A percentile compares a stretch with the other conserved stretches of the same genome.
These are phyloP conservation scores for Erythrophleum fordii DNA, from an alignment of 306 rosid species.

Conservation along the genomic window DNA sequence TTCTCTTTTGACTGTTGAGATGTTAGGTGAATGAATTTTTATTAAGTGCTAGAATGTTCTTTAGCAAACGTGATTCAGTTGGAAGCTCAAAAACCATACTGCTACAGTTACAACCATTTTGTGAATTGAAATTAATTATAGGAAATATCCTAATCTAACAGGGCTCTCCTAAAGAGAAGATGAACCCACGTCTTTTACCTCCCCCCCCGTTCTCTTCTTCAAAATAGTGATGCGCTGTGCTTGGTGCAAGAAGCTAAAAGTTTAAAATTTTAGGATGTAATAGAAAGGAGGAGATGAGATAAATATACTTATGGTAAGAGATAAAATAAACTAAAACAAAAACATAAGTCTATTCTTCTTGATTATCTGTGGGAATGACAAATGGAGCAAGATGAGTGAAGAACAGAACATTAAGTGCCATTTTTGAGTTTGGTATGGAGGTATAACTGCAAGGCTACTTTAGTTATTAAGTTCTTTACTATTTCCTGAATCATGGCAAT, in stretches of 20 bases:
- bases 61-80: not conserved
- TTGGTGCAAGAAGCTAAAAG: not conserved
- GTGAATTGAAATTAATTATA: not conserved
- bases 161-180: constrained; percentile 20
- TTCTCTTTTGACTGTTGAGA: constrained; percentile 21
- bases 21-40: not conserved
- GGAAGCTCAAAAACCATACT: constrained; percentile 24
- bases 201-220: not conserved
- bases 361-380: not conserved
- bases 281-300: not conserved
- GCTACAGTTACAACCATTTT: constrained; percentile 1
- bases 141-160: constrained; percentile 14
- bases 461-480: constrained; percentile 1
- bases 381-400: constrained; percentile 14
- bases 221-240: not conserved
- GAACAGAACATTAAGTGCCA: not conserved
- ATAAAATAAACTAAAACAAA: not conserved
- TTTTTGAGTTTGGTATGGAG: not conserved
- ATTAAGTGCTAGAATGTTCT: not conserved
- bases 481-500: not conserved
- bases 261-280: not conserved
- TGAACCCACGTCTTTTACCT: not conserved
- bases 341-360: not conserved
- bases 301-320: not conserved
- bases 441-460: not conserved